Evolutionary conservation across 177 flowering plant genomes (phyloP).

Genomic region (Telopea speciosissima): DNA sequence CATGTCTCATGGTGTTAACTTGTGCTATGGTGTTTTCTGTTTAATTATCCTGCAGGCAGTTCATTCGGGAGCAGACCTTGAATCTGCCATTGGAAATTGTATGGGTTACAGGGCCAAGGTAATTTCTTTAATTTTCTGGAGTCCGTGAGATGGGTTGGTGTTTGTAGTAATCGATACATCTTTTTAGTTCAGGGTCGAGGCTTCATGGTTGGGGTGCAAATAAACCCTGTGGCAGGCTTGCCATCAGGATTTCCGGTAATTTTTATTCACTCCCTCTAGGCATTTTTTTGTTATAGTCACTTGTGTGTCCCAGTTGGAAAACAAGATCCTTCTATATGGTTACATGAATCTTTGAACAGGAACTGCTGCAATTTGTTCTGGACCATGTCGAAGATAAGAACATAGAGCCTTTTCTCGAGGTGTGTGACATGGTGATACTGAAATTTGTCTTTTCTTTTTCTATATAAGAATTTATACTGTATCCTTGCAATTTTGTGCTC

Average conservation of each 20-base stretch:
- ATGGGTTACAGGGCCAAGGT: not conserved
- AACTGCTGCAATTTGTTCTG: conserved; percentile 59
- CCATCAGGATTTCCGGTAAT: conserved; percentile 82
- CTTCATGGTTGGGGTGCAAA: conserved; percentile 94
- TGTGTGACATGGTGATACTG: conserved; percentile 19
- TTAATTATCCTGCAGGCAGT: too few species aligned
- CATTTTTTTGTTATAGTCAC: not conserved
- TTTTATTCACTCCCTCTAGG: conserved; percentile 8
- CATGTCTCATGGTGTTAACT: too few species aligned
- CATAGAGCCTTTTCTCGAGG: conserved; percentile 89
- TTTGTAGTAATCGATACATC: conserved; percentile 1
- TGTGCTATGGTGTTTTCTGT: too few species aligned
- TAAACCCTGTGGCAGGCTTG: conserved; percentile 79
- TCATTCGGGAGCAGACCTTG: too few species aligned
- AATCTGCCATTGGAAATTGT: too few species aligned
- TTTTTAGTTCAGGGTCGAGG: conserved; percentile 67
- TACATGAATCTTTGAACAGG: conserved; percentile 37
- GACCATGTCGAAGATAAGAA: conserved; percentile 82
- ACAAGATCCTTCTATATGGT: conserved; percentile 1
- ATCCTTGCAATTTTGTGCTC: not conserved
- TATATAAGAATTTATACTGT: not conserved
- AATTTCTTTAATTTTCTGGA: not conserved
- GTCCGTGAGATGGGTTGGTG: not conserved
- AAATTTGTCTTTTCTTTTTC: conserved; percentile 3
- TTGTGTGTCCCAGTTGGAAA: not conserved